Evolutionary conservation across 129 eudicot species (phyloP).

Genomic region (Scalesia atractyloides): DNA sequence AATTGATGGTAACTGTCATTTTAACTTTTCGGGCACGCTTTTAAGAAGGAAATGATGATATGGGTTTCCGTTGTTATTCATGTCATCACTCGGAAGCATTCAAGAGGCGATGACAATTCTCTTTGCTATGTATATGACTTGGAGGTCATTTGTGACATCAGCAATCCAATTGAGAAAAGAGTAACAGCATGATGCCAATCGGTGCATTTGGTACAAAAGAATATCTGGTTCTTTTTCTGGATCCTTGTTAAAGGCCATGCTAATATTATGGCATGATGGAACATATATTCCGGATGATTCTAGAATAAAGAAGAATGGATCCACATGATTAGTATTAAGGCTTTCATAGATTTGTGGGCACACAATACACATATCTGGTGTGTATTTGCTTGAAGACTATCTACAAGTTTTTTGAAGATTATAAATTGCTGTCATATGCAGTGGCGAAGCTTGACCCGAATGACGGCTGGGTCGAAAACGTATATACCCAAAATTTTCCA

Average conservation of each 20-base stretch:
- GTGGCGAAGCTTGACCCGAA: too few species aligned
- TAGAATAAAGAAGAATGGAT: constrained; percentile 23
- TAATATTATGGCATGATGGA: constrained; percentile 17
- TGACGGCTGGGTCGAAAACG: too few species aligned
- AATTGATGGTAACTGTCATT: constrained; percentile 23
- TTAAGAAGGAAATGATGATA: constrained; percentile 13
- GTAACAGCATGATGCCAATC: background rate
- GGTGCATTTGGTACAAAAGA: constrained; percentile 14
- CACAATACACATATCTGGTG: constrained; percentile 6
- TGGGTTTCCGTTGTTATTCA: constrained; percentile 20
- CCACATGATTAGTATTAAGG: background rate
- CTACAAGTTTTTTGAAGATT: constrained; percentile 10
- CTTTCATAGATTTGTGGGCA: constrained; percentile 18
- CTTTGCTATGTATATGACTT: constrained; percentile 10
- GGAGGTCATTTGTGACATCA: constrained; percentile 22
- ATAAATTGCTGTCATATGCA: constrained; percentile 13
- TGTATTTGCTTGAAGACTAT: constrained; percentile 21
- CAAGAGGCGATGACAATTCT: constrained; percentile 15
- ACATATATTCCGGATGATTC: constrained; percentile 4
- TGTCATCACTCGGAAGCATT: constrained; percentile 15
- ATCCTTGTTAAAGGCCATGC: constrained; percentile 14
- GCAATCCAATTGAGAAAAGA: constrained; percentile 22
- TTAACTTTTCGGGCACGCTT: constrained; percentile 9
- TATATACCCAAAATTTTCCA: too few species aligned
- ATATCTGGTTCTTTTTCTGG: background rate